Evolutionary conservation across 2,329 filamentous ascomycete genomes (phyloP), one percentile per base, ranked within the genome.

Genomic region (Botrytis fragariae): DNA sequence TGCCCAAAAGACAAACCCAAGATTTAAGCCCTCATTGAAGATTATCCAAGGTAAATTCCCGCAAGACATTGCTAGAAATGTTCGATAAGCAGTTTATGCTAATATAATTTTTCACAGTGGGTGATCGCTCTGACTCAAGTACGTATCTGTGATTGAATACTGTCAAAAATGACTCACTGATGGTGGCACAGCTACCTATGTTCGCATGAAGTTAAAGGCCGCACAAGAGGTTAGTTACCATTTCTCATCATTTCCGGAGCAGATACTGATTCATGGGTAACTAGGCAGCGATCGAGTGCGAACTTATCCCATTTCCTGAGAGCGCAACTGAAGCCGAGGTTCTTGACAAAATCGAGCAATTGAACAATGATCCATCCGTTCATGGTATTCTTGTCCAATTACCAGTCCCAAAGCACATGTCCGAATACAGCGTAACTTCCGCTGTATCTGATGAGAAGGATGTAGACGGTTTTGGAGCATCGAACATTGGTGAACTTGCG

Each of bases 191-290:
- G 93, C 91, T 81, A 98, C 95, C 70, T 99, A 99, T 92, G 95
- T 99, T 84, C 95, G 95, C 85, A 99, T 99, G 96, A 99, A 99
- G 87, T 86, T 98, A 81, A 99, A 98, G 88, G 96, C 96, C 77
- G 96, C 96, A 74, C 87, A 93, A 82, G 96, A 98, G 88, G 93
- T 94, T 85, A 78, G 84, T 68, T 61, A 51, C 69, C 12, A 65
- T 73, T 76, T 73, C 74, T 75, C 9, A 42, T 42, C 9, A 77
- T 65, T 59, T 29, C 59, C 20, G 3, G 3, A 70, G 63, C 60
- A 37, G 35, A 60, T 6, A 20, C 32, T 59, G 68, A 44, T 65
- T 57, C 76, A 77, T 72, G 76, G 69, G 65, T 64, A 69, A 74
- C n/a, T 79, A 95, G 93, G 94, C 95, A 81, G 94, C 93, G 81